These are phyloP conservation scores for Nakazawaea ernobii DNA, from an alignment of 805 yeast genomes.

Conservation along the genomic window DNA sequence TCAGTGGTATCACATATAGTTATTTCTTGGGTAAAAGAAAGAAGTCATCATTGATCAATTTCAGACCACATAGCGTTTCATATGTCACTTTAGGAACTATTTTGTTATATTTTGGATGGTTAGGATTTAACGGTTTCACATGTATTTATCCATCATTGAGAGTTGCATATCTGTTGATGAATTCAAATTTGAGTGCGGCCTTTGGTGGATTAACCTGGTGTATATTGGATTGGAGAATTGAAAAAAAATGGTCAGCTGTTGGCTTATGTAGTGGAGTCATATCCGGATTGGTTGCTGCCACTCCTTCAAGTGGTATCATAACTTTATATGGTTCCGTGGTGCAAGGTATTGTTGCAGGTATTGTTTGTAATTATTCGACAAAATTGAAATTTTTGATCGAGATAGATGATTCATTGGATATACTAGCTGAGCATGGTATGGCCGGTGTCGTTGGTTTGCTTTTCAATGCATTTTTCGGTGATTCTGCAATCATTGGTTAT, in stretches of 20 bases:
- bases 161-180: conserved; percentile 86
- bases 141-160: conserved; percentile 76
- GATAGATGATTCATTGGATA: conserved; percentile 92
- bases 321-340: conserved; percentile 89
- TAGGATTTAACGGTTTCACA: conserved; percentile 90
- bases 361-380: conserved; percentile 85
- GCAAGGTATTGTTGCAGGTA: conserved; percentile 75
- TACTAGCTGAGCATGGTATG: conserved; percentile 97
- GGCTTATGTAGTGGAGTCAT: conserved; percentile 94
- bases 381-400: conserved; percentile 73
- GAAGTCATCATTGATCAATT: conserved; percentile 74
- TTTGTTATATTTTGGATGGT: conserved; percentile 92
- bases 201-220: conserved; percentile 93
- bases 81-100: conserved; percentile 85
- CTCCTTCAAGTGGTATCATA: conserved; percentile 89
- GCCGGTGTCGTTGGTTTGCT: conserved; percentile 89
- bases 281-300: conserved; percentile 94
- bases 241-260: conserved; percentile 88
- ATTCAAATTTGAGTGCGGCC: conserved; percentile 84
- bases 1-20: conserved; percentile 84
- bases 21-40: conserved; percentile 73
- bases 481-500: conserved; percentile 82
- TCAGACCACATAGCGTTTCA: conserved; percentile 92
- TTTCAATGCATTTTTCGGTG: conserved; percentile 87
- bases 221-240: conserved; percentile 79